Percentiles rank a stretch among this genome's conserved stretches.
phyloP scores from a whole-genome alignment of 345 rosid genomes.

The Zanthoxylum bungeanum region DNA sequence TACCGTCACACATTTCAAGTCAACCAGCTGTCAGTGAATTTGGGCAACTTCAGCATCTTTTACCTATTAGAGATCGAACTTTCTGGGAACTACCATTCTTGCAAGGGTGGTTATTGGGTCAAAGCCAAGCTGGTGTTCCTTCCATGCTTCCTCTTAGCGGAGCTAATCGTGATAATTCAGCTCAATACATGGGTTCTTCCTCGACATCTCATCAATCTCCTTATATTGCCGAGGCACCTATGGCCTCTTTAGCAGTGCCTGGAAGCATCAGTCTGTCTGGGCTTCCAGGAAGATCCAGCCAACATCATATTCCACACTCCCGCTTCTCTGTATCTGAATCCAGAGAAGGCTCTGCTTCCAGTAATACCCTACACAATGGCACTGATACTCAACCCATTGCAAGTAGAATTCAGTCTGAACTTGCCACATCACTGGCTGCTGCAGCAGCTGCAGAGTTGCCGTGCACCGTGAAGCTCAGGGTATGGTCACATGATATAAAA shows the following conservation, averaged over 20 bases:
- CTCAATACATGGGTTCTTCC: conserved; percentile 33
- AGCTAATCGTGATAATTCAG: conserved; percentile 32
- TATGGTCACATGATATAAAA: conserved; percentile 82
- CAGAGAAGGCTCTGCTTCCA: conserved; percentile 36
- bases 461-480: conserved; percentile 87
- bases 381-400: conserved; percentile 50
- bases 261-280: conserved; percentile 47
- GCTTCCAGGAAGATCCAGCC: conserved; percentile 45
- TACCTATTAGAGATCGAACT: conserved; percentile 53
- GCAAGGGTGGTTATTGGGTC: conserved; percentile 80
- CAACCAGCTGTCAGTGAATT: conserved; percentile 33
- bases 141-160: conserved; percentile 39
- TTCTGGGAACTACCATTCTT: conserved; percentile 71
- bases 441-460: conserved; percentile 91
- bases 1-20: conserved; percentile 18
- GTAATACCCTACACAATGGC: conserved; percentile 28
- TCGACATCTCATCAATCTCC: conserved; percentile 32
- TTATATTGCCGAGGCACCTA: conserved; percentile 47
- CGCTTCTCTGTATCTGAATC: conserved; percentile 43
- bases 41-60: conserved; percentile 50
- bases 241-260: conserved; percentile 47
- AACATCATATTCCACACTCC: conserved; percentile 35
- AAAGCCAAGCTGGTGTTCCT: conserved; percentile 59
- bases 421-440: conserved; percentile 77
- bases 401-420: conserved; percentile 65